These are phyloP conservation scores for Ogataea minuta DNA, from an alignment of 805 yeast genomes.

Conservation along the genomic window DNA sequence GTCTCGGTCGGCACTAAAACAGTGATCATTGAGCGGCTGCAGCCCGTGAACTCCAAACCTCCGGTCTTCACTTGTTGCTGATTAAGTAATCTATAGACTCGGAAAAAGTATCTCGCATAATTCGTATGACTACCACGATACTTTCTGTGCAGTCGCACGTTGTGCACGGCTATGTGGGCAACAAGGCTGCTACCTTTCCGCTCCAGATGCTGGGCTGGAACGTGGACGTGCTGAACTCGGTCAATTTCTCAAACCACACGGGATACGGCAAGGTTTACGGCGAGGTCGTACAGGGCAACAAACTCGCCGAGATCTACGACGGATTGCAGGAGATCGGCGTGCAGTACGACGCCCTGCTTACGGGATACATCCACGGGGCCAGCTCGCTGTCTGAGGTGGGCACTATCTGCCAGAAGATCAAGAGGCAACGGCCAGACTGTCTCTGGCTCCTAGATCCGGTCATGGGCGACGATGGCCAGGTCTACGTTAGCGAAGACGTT, in stretches of 20 bases:
- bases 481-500: slow-evolving; percentile 59
- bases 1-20: slow-evolving; percentile 35
- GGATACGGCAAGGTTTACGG: slow-evolving; percentile 64
- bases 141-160: slow-evolving; percentile 68
- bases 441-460: slow-evolving; percentile 74
- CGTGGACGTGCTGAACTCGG: slow-evolving; percentile 63
- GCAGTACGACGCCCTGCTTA: slow-evolving; percentile 52
- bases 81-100: slow-evolving; percentile 1
- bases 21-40: slow-evolving; percentile 60
- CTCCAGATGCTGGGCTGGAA: slow-evolving; percentile 67
- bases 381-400: slow-evolving; percentile 46
- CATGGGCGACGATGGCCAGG: slow-evolving; percentile 73
- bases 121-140: slow-evolving; percentile 19
- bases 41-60: slow-evolving; percentile 50
- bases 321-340: slow-evolving; percentile 38
- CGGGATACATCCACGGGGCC: slow-evolving; percentile 69
- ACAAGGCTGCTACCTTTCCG: slow-evolving; percentile 64
- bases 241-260: slow-evolving; percentile 67
- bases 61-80: slow-evolving; percentile 72
- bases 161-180: slow-evolving; percentile 72
- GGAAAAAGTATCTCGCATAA: no score
- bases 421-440: slow-evolving; percentile 33
- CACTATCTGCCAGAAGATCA: slow-evolving; percentile 35
- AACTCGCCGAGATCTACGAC: slow-evolving; percentile 37
- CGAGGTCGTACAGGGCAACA: slow-evolving; percentile 38